A percentile compares a stretch with the other conserved stretches of the same genome.
phyloP scores from a whole-genome alignment of 352 stramenopile species.

The Globisporangium nodosum region DNA sequence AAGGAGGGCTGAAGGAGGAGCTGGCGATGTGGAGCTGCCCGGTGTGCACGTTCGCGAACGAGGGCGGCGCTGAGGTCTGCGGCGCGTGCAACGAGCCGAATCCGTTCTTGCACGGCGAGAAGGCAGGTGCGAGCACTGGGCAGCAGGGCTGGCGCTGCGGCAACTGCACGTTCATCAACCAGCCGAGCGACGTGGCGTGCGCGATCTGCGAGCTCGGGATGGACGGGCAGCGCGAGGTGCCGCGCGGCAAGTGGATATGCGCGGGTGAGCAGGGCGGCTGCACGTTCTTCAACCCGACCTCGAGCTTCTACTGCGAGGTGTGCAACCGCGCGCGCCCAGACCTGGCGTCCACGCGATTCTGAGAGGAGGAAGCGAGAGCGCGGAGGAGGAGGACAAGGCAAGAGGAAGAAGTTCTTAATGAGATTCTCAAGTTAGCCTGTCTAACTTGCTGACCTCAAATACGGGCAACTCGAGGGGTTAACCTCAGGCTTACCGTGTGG shows the following conservation, averaged over 20 bases:
- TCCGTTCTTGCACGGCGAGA: conserved; percentile 29
- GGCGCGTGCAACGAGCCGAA: conserved; percentile 63
- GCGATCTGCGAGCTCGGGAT: conserved; percentile 81
- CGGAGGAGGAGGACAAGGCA: background rate
- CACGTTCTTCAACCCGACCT: conserved; percentile 83
- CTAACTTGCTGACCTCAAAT: background rate
- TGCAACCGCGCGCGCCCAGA: conserved; percentile 82
- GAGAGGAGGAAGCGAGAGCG: conserved; percentile 4
- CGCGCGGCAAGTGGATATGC: conserved; percentile 82
- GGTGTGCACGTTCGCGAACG: conserved; percentile 81
- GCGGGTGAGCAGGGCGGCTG: conserved; percentile 78
- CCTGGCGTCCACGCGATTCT: conserved; percentile 69
- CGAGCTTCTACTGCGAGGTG: conserved; percentile 87
- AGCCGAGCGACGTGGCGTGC: conserved; percentile 59
- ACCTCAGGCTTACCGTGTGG: too few relatives aligned
- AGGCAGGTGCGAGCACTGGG: conserved; percentile 9
- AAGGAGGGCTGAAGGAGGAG: conserved; percentile 11
- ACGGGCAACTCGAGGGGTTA: too few relatives aligned
- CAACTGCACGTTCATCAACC: conserved; percentile 88
- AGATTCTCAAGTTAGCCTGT: background rate
- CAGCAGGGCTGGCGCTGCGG: conserved; percentile 70
- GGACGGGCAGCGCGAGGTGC: conserved; percentile 70
- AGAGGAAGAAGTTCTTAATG: background rate
- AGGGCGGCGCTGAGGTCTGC: conserved; percentile 28
- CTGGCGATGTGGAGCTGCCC: conserved; percentile 49